These are phyloP conservation scores for Apiosordaria backusii DNA, from an alignment of 495 filamentous ascomycete species.

Conservation along the genomic window DNA sequence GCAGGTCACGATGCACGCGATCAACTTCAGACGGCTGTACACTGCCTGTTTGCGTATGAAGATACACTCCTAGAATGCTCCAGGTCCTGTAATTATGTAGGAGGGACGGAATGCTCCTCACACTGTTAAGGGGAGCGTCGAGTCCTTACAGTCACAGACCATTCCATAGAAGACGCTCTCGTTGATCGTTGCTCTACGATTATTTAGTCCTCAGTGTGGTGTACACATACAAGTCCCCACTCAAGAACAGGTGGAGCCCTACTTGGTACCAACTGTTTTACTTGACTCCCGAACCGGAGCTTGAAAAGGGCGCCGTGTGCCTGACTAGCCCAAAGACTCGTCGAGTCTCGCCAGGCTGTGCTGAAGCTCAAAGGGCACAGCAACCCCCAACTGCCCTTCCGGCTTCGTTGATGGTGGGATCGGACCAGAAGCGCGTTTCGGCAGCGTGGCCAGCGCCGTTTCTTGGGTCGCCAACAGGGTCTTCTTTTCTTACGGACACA, in stretches of 20 bases:
- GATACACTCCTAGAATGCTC: too few species aligned
- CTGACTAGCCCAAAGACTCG: background rate
- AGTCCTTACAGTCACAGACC: background rate
- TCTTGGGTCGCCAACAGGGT: background rate
- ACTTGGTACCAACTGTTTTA: background rate
- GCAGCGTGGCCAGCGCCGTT: background rate
- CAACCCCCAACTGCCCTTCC: background rate
- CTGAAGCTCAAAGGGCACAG: background rate
- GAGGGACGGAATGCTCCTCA: too few species aligned
- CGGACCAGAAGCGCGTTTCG: background rate
- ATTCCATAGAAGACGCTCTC: background rate
- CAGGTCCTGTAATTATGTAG: too few species aligned
- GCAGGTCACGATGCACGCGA: constrained; percentile 21
- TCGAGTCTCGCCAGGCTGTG: background rate
- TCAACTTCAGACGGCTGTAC: constrained; percentile 20
- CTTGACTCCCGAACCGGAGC: background rate
- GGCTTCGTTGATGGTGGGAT: background rate
- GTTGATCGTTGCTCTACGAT: too few species aligned
- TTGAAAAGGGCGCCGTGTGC: background rate
- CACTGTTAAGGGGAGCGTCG: background rate
- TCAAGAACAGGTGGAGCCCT: background rate
- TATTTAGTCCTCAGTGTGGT: too few species aligned
- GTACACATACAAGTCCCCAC: background rate
- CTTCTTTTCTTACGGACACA: background rate
- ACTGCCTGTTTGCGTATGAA: too few species aligned